Evolutionary conservation across 306 rosid species (phyloP).

Genomic region (Castanea mollissima): DNA sequence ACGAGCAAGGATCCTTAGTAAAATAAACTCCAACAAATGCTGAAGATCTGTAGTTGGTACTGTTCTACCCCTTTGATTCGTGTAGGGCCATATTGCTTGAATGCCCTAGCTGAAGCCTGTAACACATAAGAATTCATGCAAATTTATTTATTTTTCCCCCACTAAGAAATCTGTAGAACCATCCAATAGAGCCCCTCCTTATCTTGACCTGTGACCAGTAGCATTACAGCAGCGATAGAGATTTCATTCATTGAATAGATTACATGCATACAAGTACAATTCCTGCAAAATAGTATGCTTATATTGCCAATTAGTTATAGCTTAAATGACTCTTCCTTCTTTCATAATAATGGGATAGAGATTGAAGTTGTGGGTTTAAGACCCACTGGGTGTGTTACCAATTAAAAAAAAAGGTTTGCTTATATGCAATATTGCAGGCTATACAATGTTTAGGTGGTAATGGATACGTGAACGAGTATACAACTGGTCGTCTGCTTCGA

Average conservation of each 20-base stretch:
- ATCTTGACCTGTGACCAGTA: not conserved
- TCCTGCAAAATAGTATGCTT: not conserved
- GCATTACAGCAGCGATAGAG: not conserved
- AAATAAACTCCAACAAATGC: too few species aligned
- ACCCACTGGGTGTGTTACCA: too few species aligned
- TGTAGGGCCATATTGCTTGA: too few species aligned
- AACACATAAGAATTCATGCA: too few species aligned
- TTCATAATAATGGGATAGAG: too few species aligned
- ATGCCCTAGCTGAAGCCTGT: too few species aligned
- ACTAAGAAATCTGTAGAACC: not conserved
- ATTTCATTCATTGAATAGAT: not conserved
- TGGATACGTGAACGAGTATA: conserved; percentile 89
- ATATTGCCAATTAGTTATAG: not conserved
- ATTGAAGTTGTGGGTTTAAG: too few species aligned
- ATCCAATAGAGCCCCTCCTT: not conserved
- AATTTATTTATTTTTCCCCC: not conserved
- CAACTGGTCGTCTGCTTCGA: conserved; percentile 81
- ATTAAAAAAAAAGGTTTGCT: not conserved
- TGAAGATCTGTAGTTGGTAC: too few species aligned
- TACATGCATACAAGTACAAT: not conserved
- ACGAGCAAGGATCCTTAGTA: too few species aligned
- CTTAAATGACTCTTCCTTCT: too few species aligned
- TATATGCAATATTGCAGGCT: conserved; percentile 48
- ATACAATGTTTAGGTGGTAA: conserved; percentile 95
- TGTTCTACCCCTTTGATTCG: too few species aligned